These are phyloP conservation scores for Primulina eburnea DNA, from an alignment of 257 asterid species.

Conservation along the genomic window DNA sequence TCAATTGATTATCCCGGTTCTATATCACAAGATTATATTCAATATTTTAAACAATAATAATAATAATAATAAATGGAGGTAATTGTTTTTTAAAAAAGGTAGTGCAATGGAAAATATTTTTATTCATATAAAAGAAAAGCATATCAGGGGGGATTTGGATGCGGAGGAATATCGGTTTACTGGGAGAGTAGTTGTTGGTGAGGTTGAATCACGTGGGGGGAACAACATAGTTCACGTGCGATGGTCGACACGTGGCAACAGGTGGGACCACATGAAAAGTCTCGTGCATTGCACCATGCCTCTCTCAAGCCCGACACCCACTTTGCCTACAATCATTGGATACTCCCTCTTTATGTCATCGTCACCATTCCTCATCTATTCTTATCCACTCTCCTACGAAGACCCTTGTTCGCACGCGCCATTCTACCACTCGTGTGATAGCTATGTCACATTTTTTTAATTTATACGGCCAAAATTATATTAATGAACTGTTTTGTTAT, in stretches of 20 bases:
- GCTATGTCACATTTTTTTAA: too few relatives aligned
- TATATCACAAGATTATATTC: too few relatives aligned
- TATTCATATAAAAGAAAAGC: background rate
- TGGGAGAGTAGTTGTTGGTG: background rate
- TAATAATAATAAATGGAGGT: too few relatives aligned
- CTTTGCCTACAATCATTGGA: background rate
- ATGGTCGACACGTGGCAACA: background rate
- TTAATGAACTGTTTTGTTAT: too few relatives aligned
- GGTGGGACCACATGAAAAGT: background rate
- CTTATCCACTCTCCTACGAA: background rate
- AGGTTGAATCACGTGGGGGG: background rate
- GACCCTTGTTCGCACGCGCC: too few relatives aligned
- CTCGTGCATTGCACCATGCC: background rate
- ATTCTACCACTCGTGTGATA: too few relatives aligned
- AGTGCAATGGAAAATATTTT: too few relatives aligned
- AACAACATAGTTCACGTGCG: background rate
- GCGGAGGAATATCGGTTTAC: background rate
- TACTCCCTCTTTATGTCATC: background rate
- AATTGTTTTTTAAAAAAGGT: too few relatives aligned
- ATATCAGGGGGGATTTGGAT: too few relatives aligned
- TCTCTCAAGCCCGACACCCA: background rate
- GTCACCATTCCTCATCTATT: background rate
- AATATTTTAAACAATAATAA: too few relatives aligned
- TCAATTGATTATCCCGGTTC: too few relatives aligned
- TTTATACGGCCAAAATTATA: too few relatives aligned